Evolutionary conservation across 2,329 filamentous ascomycete species (phyloP), one percentile per base, ranked within the genome.

Genomic region (Epichloe sylvatica): DNA sequence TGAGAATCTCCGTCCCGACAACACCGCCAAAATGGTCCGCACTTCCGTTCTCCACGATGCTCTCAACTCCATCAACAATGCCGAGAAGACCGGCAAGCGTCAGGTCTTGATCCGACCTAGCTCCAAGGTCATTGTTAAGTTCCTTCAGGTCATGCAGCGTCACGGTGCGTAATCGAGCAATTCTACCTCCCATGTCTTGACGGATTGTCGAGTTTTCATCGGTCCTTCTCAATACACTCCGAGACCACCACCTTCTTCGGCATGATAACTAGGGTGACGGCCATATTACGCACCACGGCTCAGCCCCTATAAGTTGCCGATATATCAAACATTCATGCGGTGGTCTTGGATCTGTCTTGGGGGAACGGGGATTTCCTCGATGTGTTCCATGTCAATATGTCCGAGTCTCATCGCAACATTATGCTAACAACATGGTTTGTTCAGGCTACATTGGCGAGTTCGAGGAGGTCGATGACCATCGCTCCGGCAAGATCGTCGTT

Each of bases 241-340:
- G 59, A 62, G 23, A 36, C 42, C 51, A 41, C 42, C 46, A 42
- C 13, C 19, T 13, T 13, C 65, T 83, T 92, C 92, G 91, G 90
- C 84, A 85, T 96, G 88, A 97, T 97, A 97, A 97, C 92, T 98
- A 95, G 91, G 70, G 87, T 84, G 83, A 88, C 81, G 81, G 83
- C 91, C 83, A 80, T 79, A 70, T 59, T 15, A 60, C 60, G 70
- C 76, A 72, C 77, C 73, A 96, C 89, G 86, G 84, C 83, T 78
- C 84, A 82, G 88, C 91, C 88, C 90, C 88, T 98, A 97, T 98
- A 97, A 97, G 82, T 94, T 82, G 81, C 88, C 91, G 92, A 94
- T 86, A 98, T 74, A 98, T 92, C 70, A 75, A 86, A 67, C 62
- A 23, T 30, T 36, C 45, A 47, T 66, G 70, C 70, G 83, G 83